Evolutionary conservation across 192 early-diverging fungal genomes (phyloP).

Genomic region (Podila horticola): DNA sequence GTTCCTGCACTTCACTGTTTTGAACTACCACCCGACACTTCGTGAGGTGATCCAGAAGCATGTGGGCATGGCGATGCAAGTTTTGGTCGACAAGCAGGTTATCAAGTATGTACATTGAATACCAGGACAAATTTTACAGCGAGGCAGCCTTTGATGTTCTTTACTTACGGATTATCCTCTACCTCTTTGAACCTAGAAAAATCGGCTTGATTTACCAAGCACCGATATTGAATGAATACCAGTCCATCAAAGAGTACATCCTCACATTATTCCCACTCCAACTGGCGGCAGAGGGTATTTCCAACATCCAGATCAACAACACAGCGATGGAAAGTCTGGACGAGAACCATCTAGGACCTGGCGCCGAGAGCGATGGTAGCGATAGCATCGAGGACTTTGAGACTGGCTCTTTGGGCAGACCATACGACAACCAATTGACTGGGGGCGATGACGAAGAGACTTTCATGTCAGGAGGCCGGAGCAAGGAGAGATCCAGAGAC

Average conservation of each 20-base stretch:
- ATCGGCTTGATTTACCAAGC: constrained; percentile 48
- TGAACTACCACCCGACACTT: constrained; percentile 68
- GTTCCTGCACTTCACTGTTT: constrained; percentile 67
- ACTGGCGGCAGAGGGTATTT: constrained; percentile 13
- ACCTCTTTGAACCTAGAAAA: not conserved
- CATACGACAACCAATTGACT: constrained; percentile 3
- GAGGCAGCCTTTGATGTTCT: too few relatives aligned
- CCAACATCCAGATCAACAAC: constrained; percentile 26
- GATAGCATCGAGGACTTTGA: constrained; percentile 35
- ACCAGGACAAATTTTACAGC: too few relatives aligned
- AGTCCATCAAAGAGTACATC: constrained; percentile 20
- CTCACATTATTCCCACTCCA: constrained; percentile 20
- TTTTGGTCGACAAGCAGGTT: constrained; percentile 70
- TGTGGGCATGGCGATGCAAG: constrained; percentile 66
- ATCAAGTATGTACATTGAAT: constrained; percentile 58
- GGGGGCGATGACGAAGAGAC: constrained; percentile 18
- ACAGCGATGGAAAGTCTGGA: constrained; percentile 15
- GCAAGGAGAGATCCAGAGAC: constrained; percentile 7
- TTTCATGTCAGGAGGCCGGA: constrained; percentile 9
- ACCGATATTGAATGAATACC: constrained; percentile 49
- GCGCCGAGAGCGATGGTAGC: not conserved
- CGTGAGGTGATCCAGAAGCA: constrained; percentile 57
- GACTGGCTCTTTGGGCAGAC: not conserved
- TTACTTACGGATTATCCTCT: too few relatives aligned
- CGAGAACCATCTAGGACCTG: not conserved